phyloP scores from a whole-genome alignment of 805 yeast species.

The Zygotorulaspora sp. region DNA sequence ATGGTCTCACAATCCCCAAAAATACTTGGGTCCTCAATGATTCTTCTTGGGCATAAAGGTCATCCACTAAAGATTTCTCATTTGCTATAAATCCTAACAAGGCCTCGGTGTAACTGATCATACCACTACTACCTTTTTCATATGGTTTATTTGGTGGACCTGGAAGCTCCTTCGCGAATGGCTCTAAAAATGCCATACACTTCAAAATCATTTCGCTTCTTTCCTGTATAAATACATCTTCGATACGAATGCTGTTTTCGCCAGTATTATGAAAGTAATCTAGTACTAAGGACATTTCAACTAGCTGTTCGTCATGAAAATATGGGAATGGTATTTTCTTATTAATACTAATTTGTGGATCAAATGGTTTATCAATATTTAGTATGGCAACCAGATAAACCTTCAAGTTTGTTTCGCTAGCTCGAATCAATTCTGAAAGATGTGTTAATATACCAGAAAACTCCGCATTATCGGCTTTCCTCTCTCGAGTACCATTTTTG shows the following conservation, averaged over 20 bases:
- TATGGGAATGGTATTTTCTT: conserved; percentile 42
- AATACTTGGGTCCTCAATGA: conserved; percentile 31
- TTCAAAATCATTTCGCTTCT: conserved; percentile 41
- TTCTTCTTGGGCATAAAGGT: conserved; percentile 38
- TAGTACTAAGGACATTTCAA: conserved; percentile 41
- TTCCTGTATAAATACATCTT: conserved; percentile 39
- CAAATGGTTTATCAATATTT: conserved; percentile 41
- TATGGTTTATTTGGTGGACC: conserved; percentile 45
- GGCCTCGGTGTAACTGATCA: conserved; percentile 50
- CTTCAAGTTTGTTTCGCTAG: conserved; percentile 53
- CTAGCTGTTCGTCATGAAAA: conserved; percentile 35
- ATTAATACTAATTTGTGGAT: conserved; percentile 41
- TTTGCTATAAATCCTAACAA: conserved; percentile 45
- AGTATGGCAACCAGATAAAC: conserved; percentile 46
- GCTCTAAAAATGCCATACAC: conserved; percentile 44
- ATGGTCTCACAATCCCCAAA: conserved; percentile 33
- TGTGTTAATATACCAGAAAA: conserved; percentile 67
- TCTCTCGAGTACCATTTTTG: conserved; percentile 28
- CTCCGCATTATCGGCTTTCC: conserved; percentile 32
- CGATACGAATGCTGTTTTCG: conserved; percentile 32
- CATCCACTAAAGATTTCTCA: conserved; percentile 46
- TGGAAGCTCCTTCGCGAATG: conserved; percentile 41
- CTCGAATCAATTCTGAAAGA: conserved; percentile 50
- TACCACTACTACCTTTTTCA: conserved; percentile 59
- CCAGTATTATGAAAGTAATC: conserved; percentile 41